These are phyloP conservation scores for Trypanosoma platydactyli DNA, from an alignment of 208 protist species.

Conservation along the genomic window DNA sequence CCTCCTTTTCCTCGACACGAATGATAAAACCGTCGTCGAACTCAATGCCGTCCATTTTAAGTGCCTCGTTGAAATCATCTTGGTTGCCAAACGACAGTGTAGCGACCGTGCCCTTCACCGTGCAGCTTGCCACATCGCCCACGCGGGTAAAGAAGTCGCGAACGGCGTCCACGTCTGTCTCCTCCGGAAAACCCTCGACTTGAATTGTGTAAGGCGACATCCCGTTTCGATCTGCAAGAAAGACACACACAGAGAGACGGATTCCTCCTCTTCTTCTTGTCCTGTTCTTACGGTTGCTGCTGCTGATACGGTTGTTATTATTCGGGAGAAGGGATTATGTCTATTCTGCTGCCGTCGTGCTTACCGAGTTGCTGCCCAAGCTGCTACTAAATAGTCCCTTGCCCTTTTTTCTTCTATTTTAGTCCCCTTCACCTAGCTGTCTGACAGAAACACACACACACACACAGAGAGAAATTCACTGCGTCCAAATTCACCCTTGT, in stretches of 20 bases:
- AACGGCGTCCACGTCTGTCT: constrained; percentile 48
- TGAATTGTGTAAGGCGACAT: constrained; percentile 21
- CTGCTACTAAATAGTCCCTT: too few relatives aligned
- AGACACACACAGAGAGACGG: neutral
- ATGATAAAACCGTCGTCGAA: constrained; percentile 39
- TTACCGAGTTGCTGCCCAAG: too few relatives aligned
- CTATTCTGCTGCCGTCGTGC: too few relatives aligned
- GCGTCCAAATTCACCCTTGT: neutral
- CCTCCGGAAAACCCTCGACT: constrained; percentile 52
- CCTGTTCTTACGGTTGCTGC: too few relatives aligned
- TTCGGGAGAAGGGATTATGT: too few relatives aligned
- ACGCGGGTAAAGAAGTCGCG: constrained; percentile 69
- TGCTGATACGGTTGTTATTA: too few relatives aligned
- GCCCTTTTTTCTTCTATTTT: neutral
- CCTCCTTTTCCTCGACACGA: constrained; percentile 19
- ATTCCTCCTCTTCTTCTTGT: neutral
- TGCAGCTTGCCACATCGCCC: constrained; percentile 49
- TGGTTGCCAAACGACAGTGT: constrained; percentile 35
- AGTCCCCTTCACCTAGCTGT: neutral
- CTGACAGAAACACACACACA: neutral
- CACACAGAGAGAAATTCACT: neutral
- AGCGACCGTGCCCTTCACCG: constrained; percentile 28
- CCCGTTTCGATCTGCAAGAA: neutral
- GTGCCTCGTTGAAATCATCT: constrained; percentile 41
- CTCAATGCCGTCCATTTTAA: constrained; percentile 35